These are phyloP conservation scores for Moesziomyces globuligerus DNA, from an alignment of 1,284 basidiomycete species.

Conservation along the genomic window DNA sequence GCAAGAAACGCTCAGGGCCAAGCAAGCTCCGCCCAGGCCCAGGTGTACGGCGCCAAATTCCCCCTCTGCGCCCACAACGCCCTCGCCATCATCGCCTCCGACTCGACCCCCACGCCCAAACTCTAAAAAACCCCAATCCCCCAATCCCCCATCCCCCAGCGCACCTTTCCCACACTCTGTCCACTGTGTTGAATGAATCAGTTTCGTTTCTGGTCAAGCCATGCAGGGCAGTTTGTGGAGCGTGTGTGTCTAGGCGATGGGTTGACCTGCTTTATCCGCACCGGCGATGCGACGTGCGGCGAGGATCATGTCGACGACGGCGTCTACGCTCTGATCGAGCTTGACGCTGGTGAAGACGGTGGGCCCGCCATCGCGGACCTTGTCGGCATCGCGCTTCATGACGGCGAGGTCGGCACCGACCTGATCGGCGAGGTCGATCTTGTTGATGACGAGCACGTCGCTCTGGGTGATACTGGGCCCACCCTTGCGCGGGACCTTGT, in stretches of 20 bases:
- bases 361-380: slow-evolving; percentile 93
- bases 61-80: slow-evolving; percentile 35
- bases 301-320: slow-evolving; percentile 83
- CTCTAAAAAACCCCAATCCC: too few relatives aligned
- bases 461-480: slow-evolving; percentile 86
- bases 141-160: too few relatives aligned
- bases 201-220: neutral
- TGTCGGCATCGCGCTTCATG: slow-evolving; percentile 90
- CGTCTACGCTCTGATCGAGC: slow-evolving; percentile 81
- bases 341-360: slow-evolving; percentile 91
- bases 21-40: slow-evolving; percentile 78
- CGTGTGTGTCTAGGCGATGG: slow-evolving; percentile 1
- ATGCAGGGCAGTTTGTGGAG: too few relatives aligned
- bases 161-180: too few relatives aligned
- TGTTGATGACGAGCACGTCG: slow-evolving; percentile 91
- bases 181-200: too few relatives aligned
- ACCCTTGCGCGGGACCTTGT: slow-evolving; percentile 97
- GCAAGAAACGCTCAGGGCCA: slow-evolving; percentile 85
- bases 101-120: slow-evolving; percentile 6
- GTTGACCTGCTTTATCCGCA: slow-evolving; percentile 62
- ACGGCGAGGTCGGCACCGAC: slow-evolving; percentile 93
- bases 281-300: slow-evolving; percentile 81
- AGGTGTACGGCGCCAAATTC: slow-evolving; percentile 54
- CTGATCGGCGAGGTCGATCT: slow-evolving; percentile 78
- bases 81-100: slow-evolving; percentile 21